phyloP scores from a whole-genome alignment of 108 stramenopile species.

The Nannochloropsis gaditana region DNA sequence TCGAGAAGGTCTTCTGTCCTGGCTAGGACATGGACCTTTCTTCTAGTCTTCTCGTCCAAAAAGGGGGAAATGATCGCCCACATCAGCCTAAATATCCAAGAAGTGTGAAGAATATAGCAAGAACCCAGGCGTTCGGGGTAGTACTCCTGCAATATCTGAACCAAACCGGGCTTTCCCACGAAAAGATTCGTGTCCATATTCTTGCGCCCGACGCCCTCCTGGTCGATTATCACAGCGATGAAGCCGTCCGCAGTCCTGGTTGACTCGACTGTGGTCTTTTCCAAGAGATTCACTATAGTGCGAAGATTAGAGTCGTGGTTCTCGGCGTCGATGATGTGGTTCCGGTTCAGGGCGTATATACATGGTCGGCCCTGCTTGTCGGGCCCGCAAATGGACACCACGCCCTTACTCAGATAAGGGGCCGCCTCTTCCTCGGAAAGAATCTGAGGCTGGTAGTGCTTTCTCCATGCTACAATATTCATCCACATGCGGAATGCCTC shows the following conservation, averaged over 20 bases:
- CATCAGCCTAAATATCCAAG: neutral
- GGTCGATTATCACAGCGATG: neutral
- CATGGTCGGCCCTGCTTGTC: neutral
- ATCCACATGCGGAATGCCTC: slow-evolving; percentile 10
- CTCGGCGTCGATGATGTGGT: neutral
- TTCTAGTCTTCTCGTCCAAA: slow-evolving; percentile 1
- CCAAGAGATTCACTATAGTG: neutral
- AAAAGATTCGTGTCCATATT: neutral
- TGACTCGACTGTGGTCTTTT: slow-evolving; percentile 4
- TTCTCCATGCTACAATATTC: neutral
- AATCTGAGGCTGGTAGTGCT: neutral
- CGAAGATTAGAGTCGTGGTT: neutral
- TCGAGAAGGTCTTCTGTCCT: neutral
- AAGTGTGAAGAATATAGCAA: neutral
- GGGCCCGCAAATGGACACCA: neutral
- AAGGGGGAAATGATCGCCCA: slow-evolving; percentile 3
- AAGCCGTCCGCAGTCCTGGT: neutral
- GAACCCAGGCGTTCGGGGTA: neutral
- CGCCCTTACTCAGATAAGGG: neutral
- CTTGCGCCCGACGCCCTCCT: neutral
- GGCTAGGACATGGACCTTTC: slow-evolving; percentile 3
- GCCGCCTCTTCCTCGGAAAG: neutral
- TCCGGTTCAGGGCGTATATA: neutral
- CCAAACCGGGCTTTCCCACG: neutral
- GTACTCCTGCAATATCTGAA: slow-evolving; percentile 4